Evolutionary conservation across 371 early-diverging fungal genomes (phyloP).

Genomic region (Apophysomyces sp.): DNA sequence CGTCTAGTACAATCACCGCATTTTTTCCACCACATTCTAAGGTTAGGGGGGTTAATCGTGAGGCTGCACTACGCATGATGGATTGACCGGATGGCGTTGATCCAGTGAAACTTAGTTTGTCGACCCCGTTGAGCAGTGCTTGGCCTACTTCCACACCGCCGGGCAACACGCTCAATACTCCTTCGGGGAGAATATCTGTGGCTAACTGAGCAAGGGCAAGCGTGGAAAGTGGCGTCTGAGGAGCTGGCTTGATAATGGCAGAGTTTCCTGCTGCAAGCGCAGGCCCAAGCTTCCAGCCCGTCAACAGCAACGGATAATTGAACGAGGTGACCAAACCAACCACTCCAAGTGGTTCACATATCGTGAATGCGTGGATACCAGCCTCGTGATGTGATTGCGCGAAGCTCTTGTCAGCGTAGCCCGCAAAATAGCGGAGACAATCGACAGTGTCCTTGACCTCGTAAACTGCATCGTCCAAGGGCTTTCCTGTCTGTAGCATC

Average conservation of each 20-base stretch:
- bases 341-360: conserved; percentile 76
- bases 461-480: conserved; percentile 52
- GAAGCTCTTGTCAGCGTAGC: conserved; percentile 72
- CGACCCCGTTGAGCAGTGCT: conserved; percentile 18
- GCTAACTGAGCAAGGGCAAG: conserved; percentile 38
- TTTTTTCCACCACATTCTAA: conserved; percentile 93
- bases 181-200: conserved; percentile 33
- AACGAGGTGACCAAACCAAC: conserved; percentile 74
- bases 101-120: conserved; percentile 58
- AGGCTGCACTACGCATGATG: conserved; percentile 69
- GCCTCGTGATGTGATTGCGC: conserved; percentile 18
- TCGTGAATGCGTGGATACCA: conserved; percentile 49
- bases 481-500: conserved; percentile 83
- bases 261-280: conserved; percentile 66
- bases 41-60: conserved; percentile 61
- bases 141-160: conserved; percentile 26
- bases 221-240: conserved; percentile 42
- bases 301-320: conserved; percentile 78
- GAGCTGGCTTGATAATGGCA: conserved; percentile 44
- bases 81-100: conserved; percentile 72
- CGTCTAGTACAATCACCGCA: conserved; percentile 76
- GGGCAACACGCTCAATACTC: conserved; percentile 70
- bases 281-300: conserved; percentile 84
- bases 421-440: conserved; percentile 73
- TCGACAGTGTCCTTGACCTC: conserved; percentile 64